A percentile compares a stretch with the other conserved stretches of the same genome.
phyloP scores from a whole-genome alignment of 805 yeast species.

The Kregervanrija pseudodelftensis region DNA sequence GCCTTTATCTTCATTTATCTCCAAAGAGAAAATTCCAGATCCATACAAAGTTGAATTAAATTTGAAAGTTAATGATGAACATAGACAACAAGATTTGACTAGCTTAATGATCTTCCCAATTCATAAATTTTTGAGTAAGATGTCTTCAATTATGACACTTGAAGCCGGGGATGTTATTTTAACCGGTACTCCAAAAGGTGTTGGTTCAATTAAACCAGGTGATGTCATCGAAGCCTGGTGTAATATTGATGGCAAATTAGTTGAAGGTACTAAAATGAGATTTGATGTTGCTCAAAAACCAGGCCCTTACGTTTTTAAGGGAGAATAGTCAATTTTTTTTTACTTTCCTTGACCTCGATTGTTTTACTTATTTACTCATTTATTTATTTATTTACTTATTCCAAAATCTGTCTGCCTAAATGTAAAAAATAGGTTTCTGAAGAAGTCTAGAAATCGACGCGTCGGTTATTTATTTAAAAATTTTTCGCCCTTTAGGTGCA shows the following conservation, averaged over 20 bases:
- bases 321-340: neutral
- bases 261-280: constrained; percentile 43
- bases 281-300: constrained; percentile 46
- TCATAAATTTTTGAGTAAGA: constrained; percentile 68
- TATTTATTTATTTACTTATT: too few species aligned
- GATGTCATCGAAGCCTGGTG: constrained; percentile 66
- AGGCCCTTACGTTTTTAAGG: constrained; percentile 50
- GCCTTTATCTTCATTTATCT: constrained; percentile 74
- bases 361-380: neutral
- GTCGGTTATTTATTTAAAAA: too few species aligned
- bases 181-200: constrained; percentile 98
- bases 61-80: constrained; percentile 63
- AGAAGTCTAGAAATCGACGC: too few species aligned
- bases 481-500: too few species aligned
- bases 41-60: constrained; percentile 64
- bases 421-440: too few species aligned
- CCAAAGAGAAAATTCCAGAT: constrained; percentile 57
- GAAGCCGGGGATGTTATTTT: constrained; percentile 85
- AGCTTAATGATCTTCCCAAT: constrained; percentile 83
- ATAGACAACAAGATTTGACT: constrained; percentile 69
- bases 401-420: too few species aligned
- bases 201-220: constrained; percentile 77
- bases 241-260: constrained; percentile 43
- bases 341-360: too few species aligned
- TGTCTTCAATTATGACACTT: constrained; percentile 86